Evolutionary conservation across 306 rosid species (phyloP), one percentile per base, ranked within the genome.

Genomic region (Vicia sativa): DNA sequence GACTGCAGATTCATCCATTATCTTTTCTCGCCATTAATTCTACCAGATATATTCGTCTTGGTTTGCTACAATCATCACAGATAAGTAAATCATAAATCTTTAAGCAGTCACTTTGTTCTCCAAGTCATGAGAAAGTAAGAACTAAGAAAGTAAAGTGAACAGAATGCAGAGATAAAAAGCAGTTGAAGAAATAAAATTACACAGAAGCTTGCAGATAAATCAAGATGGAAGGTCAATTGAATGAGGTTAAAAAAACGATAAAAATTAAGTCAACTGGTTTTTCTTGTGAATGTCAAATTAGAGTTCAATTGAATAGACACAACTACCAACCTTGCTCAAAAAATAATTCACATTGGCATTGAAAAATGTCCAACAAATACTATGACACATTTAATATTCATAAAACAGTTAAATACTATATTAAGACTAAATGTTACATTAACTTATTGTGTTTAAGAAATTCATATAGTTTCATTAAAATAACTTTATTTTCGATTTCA

Each of bases 21-120:
- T 80, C 71, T 34, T 56, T 71, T 95, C 99, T 48, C 70, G 26
- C 57, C 25, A 28, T 85, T 85, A 42, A 95, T 77, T 79, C 78
- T 86, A n/a, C 76, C 80, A 74, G 91, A 82, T 74, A 91, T 65
- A 68, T 71, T 82, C 72, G 70, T 82, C 81, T 64, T 85, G 62
- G 92, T 80, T 7, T 77, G 90, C 99, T 95, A 90, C 81, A 81
- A 66, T 49, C 56, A 45, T 63, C 42, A 44, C 45, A 68, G 29
- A 73, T 74, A 28, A 10, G 53, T 76, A 71, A 59, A 56, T 37
- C 9, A n/a, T 48, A 19, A 38, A 61, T 37, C n/a, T n/a, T 58
- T n/a, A n/a, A n/a, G n/a, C n/a, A n/a, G n/a, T 8, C 19, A 8
- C 31, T 23, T 35, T 39, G 65, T 68, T 63, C 11, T 35, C 14